phyloP scores from a whole-genome alignment of 306 rosid species.

The Abrus pulchellus region DNA sequence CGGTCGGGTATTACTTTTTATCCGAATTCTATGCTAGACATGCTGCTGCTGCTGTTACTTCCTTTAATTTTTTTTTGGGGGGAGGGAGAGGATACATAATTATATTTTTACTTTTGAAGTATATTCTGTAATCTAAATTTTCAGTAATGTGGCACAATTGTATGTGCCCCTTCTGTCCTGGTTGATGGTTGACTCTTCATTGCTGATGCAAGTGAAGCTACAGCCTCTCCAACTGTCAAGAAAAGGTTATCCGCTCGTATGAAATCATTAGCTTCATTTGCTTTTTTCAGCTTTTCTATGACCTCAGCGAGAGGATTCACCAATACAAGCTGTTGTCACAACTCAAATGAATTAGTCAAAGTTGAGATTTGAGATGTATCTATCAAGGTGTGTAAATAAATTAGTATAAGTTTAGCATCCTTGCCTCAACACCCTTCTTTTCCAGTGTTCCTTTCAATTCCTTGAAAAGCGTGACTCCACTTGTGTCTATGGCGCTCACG shows the following conservation, averaged over 20 bases:
- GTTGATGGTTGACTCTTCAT: constrained; percentile 64
- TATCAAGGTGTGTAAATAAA: constrained; percentile 13
- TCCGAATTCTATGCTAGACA: constrained; percentile 11
- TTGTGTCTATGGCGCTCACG: constrained; percentile 90
- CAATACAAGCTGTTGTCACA: constrained; percentile 72
- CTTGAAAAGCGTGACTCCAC: constrained; percentile 78
- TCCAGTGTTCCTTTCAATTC: constrained; percentile 71
- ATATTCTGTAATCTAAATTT: constrained; percentile 39
- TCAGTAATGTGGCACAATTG: constrained; percentile 35
- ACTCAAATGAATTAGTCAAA: constrained; percentile 35
- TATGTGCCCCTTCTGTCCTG: constrained; percentile 48
- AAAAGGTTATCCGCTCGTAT: constrained; percentile 65
- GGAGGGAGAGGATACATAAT: too few relatives aligned
- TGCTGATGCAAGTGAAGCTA: constrained; percentile 69
- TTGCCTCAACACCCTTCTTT: constrained; percentile 82
- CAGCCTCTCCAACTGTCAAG: constrained; percentile 90
- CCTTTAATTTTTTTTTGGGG: not conserved
- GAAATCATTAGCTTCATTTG: constrained; percentile 61
- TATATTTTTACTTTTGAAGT: not conserved
- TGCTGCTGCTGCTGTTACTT: not conserved
- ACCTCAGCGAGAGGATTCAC: constrained; percentile 95
- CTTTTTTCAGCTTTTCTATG: constrained; percentile 79
- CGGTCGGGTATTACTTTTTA: constrained; percentile 15
- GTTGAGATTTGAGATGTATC: constrained; percentile 11
- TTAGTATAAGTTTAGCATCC: constrained; percentile 29